Evolutionary conservation across 2,329 filamentous ascomycete genomes (phyloP).

Genomic region (Hymenoscyphus infarciens): DNA sequence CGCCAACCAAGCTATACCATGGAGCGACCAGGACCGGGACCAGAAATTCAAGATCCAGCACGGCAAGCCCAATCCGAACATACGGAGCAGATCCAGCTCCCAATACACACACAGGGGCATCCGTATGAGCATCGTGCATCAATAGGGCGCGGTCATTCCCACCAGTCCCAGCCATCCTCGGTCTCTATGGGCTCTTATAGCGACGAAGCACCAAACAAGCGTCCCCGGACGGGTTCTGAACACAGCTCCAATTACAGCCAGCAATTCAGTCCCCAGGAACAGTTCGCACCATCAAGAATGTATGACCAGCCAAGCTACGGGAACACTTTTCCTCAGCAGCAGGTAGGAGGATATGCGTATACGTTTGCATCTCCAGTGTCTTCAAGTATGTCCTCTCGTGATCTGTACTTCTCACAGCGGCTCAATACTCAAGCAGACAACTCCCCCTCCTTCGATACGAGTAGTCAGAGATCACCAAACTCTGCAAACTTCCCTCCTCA

Average conservation of each 20-base stretch:
- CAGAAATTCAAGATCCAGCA: constrained; percentile 15
- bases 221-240: constrained; percentile 24
- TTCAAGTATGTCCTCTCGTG: constrained; percentile 13
- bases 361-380: constrained; percentile 18
- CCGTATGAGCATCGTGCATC: constrained; percentile 17
- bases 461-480: constrained; percentile 20
- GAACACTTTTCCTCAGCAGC: constrained; percentile 16
- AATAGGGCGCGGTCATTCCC: constrained; percentile 18
- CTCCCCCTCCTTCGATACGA: constrained; percentile 19
- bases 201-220: constrained; percentile 23
- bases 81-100: constrained; percentile 13
- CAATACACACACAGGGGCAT: constrained; percentile 9
- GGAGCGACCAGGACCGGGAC: constrained; percentile 11
- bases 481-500: constrained; percentile 18
- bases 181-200: constrained; percentile 16
- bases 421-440: constrained; percentile 18
- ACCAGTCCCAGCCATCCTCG: constrained; percentile 22
- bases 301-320: constrained; percentile 14
- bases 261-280: constrained; percentile 19
- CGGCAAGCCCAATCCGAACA: constrained; percentile 14
- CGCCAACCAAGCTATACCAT: constrained; percentile 9
- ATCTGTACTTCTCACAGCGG: constrained; percentile 20
- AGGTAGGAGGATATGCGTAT: constrained; percentile 13
- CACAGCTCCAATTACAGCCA: constrained; percentile 20
- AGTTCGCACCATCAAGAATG: constrained; percentile 15